phyloP scores from a whole-genome alignment of 2,329 filamentous ascomycete species.

The Mariannaea elegans region DNA sequence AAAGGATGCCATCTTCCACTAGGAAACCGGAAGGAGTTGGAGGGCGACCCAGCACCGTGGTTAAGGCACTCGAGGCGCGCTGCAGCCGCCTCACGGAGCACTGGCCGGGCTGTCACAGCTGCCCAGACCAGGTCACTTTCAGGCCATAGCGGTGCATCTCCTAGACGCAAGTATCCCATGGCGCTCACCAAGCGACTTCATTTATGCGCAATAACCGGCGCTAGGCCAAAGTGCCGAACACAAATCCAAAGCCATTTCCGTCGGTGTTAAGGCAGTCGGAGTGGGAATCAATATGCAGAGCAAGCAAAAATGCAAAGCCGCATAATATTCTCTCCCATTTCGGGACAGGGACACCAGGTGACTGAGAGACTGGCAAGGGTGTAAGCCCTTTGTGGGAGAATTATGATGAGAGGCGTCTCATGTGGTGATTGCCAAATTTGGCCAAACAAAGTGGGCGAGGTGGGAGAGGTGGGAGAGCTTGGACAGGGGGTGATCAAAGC shows the following conservation, averaged over 20 bases:
- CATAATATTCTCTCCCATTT: constrained; percentile 12
- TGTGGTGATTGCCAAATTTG: constrained; percentile 33
- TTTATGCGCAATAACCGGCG: constrained; percentile 9
- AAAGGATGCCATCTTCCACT: constrained; percentile 18
- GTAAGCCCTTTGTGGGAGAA: constrained; percentile 13
- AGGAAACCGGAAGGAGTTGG: constrained; percentile 15
- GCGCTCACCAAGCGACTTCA: constrained; percentile 11
- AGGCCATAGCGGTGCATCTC: constrained; percentile 25
- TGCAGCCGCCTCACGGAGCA: constrained; percentile 28
- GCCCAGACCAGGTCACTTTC: constrained; percentile 12
- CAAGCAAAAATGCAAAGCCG: constrained; percentile 3
- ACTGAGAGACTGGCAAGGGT: constrained; percentile 13
- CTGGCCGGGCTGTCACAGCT: constrained; percentile 18
- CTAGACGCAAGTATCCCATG: constrained; percentile 8
- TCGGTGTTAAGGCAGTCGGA: constrained; percentile 12
- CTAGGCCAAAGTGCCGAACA: constrained; percentile 15
- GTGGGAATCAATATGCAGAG: neutral
- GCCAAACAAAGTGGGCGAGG: constrained; percentile 29
- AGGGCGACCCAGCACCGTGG: constrained; percentile 31
- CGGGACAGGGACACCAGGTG: constrained; percentile 16
- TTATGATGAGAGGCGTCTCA: constrained; percentile 29
- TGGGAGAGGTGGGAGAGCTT: constrained; percentile 23
- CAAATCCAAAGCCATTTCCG: neutral
- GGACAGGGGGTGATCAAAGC: constrained; percentile 11
- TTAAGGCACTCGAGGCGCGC: constrained; percentile 28